phyloP scores from a whole-genome alignment of 805 yeast genomes.

The Zygoascus ofunaensis region DNA sequence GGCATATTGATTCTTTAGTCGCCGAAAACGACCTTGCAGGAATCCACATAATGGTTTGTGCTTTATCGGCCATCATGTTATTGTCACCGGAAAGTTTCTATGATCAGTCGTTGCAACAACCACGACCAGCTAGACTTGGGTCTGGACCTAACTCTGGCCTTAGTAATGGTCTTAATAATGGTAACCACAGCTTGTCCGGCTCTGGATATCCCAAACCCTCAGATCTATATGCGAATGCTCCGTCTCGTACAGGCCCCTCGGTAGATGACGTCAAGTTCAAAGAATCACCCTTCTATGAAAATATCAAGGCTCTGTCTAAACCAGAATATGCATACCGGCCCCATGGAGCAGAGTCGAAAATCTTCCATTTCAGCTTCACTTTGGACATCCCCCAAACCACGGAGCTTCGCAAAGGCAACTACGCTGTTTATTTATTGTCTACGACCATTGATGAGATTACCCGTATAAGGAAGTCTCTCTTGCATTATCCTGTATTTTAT shows the following conservation, averaged over 20 bases:
- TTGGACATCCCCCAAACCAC: conserved; percentile 37
- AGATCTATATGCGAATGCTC: too few species aligned
- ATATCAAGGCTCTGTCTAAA: conserved; percentile 11
- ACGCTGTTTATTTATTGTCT: conserved; percentile 44
- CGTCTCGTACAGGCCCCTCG: conserved; percentile 27
- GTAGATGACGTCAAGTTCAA: conserved; percentile 13
- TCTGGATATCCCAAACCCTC: too few species aligned
- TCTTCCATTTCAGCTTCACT: conserved; percentile 27
- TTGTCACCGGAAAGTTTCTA: too few species aligned
- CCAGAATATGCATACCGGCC: conserved; percentile 17
- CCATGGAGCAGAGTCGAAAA: conserved; percentile 3
- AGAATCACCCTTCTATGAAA: conserved; percentile 23
- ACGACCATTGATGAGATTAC: conserved; percentile 25
- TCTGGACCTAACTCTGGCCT: too few species aligned
- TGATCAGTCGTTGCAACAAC: too few species aligned
- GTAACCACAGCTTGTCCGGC: too few species aligned
- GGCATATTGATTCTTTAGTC: too few species aligned
- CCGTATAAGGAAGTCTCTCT: conserved; percentile 16
- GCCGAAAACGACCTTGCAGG: too few species aligned
- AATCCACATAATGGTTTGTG: too few species aligned
- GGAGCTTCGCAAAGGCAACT: conserved; percentile 28
- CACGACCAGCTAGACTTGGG: too few species aligned
- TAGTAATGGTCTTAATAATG: too few species aligned
- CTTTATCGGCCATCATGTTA: too few species aligned
- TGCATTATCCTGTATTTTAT: conserved; percentile 64